Evolutionary conservation across 495 filamentous ascomycete species (phyloP), one percentile per base, ranked within the genome.

Genomic region (Jackrogersella multiformis): DNA sequence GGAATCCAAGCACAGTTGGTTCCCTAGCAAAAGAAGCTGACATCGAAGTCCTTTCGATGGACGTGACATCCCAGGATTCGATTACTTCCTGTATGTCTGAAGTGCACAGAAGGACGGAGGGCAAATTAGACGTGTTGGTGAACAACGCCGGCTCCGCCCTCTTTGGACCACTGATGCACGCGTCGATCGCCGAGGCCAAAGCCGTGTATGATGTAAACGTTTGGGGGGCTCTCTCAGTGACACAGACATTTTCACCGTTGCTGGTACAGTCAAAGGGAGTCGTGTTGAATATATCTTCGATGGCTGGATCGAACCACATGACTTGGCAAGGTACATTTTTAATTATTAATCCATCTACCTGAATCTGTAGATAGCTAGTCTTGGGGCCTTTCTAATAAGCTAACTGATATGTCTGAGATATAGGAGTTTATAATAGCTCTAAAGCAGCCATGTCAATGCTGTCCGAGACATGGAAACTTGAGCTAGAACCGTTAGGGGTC

Each of bases 61-160:
- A 73, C 34, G 51, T 66, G 28, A 57, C 58, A 0, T 53, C 68
- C 2, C 30, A 73, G 18, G 48, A 66, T 1, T 69, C 68, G 4
- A 52, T 69, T 10, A 46, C 67, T 0, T 34, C 10, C 3, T 9
- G 55, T n/a, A 66, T 73, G 21, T 26, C 53, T 21, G n/a, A 15
- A 24, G 34, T 59, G 34, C 46, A 34, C 51, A 45, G 61, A 23
- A 41, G 56, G 2, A 69, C 69, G 2, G 61, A 55, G n/a, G 68
- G 68, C 7, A 59, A 15, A 5, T 74, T 83, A 7, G 77, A 82
- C 53, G 61, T 71, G 3, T 72, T 84, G 0, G 65, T 83, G 18
- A 82, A 80, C 69, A 83, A 82, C 61, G 81, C 82, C 16, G 78
- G 77, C 20, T 53, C 41, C 13, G 21, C 42, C 26, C 35, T 71